Evolutionary conservation across 2,329 filamentous ascomycete species (phyloP), one percentile per base, ranked within the genome.

Genomic region (Diaporthe vexans): DNA sequence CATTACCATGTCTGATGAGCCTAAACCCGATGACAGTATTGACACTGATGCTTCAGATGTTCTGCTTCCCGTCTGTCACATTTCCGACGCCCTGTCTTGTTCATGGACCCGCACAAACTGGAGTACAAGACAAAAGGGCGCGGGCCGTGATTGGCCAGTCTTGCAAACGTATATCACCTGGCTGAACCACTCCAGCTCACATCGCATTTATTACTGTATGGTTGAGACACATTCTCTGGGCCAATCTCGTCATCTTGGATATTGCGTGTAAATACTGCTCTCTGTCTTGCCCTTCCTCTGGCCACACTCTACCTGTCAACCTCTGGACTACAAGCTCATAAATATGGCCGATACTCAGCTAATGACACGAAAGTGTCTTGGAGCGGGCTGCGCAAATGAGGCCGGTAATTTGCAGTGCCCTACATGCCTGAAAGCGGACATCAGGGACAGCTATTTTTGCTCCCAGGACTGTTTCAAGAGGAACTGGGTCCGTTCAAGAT

Each of bases 401-500:
- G 95, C 95, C 73, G 92, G 94, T 75, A 88, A 92, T 71, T 86
- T 99, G 59, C 95, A 98, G 84, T 99, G 97, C 84, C 97, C 97
- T 70, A 98, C 94, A 68, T 99, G 97, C 83, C 89, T 98, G 80
- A 98, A 98, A 86, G 87, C 95, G 57, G 94, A 93, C 70, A 93
- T 92, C 79, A 92, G 95, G 81, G 94, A 97, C 81, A 97, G 95
- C 86, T 98, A 92, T 85, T 99, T 98, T 86, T 99, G 97, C 87
- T 95, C 95, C 37, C 97, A 99, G 84, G 97, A 98, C 79, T 99
- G 97, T 88, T 99, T 99, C 87, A 98, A 98, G 89, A 93, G 92
- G 84, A 99, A 95, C 88, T 99, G 97, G 97, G 97, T 98, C 91
- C 79, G 91, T 76, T 79, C 43, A 46, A 4, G 17, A 13, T 46